Conservation (phyloP, 2,329 filamentous ascomycete genomes). For the Penicillium fuscoglaucum region DNA sequence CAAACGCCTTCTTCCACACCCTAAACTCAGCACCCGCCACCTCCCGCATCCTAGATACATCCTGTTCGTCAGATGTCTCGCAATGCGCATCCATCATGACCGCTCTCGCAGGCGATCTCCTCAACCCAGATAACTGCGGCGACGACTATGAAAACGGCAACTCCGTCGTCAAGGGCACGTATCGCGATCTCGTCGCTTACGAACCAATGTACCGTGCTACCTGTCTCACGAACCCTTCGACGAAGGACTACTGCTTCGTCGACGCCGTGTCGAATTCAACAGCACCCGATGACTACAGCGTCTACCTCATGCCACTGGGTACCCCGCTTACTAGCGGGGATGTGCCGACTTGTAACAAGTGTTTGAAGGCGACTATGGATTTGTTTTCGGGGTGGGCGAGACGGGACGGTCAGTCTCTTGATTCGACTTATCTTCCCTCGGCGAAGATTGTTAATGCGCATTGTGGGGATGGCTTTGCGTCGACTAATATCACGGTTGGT, state of each 20-base stretch:
- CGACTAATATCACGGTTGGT: constrained; percentile 45
- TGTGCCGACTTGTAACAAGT: constrained; percentile 72
- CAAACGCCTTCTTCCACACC: constrained; percentile 78
- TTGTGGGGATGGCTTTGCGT: constrained; percentile 59
- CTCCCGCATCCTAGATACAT: constrained; percentile 73
- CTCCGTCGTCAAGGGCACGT: constrained; percentile 70
- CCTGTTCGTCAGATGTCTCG: constrained; percentile 68
- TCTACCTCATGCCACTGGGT: constrained; percentile 85
- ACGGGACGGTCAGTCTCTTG: constrained; percentile 66
- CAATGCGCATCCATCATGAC: constrained; percentile 67
- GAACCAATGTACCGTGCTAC: constrained; percentile 74
- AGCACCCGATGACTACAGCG: constrained; percentile 69
- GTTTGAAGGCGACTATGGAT: constrained; percentile 77
- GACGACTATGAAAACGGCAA: constrained; percentile 68
- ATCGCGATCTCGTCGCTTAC: constrained; percentile 75
- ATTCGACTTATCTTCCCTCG: constrained; percentile 67
- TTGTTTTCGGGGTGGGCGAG: constrained; percentile 71
- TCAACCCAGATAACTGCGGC: constrained; percentile 64
- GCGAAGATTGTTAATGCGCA: constrained; percentile 70
- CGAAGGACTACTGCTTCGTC: constrained; percentile 73
- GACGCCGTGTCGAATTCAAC: constrained; percentile 76
- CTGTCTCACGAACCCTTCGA: constrained; percentile 69
- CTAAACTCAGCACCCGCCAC: constrained; percentile 70
- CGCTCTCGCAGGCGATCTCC: constrained; percentile 65
- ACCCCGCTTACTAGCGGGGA: constrained; percentile 60